A percentile compares a stretch with the other conserved stretches of the same genome.
phyloP scores from a whole-genome alignment of 1,284 basidiomycete genomes.

The Coriolopsis trogii region DNA sequence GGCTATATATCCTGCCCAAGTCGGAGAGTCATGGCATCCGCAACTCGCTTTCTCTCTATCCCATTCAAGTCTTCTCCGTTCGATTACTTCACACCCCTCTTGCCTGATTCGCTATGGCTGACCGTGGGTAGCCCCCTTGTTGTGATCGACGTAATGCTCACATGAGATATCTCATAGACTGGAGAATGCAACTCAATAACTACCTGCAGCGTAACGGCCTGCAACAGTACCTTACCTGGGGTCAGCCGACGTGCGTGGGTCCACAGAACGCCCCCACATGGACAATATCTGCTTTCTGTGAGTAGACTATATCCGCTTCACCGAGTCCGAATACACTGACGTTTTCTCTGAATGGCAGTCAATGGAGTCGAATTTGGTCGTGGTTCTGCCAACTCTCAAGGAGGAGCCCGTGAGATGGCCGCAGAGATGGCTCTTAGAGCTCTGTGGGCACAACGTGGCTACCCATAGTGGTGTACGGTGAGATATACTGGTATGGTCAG shows the following conservation, averaged over 20 bases:
- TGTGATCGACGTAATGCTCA: background rate
- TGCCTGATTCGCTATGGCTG: slow-evolving; percentile 11
- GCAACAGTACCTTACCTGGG: background rate
- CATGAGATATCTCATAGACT: slow-evolving; percentile 9
- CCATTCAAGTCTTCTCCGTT: background rate
- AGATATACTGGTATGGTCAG: background rate
- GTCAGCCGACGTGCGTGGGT: slow-evolving; percentile 1
- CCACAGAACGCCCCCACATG: slow-evolving; percentile 21
- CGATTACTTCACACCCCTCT: no score
- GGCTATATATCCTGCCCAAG: slow-evolving; percentile 11
- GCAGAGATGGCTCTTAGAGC: slow-evolving; percentile 16
- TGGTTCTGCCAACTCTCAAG: slow-evolving; percentile 6
- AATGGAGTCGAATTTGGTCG: slow-evolving; percentile 16
- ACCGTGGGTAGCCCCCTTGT: slow-evolving; percentile 7
- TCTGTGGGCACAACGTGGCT: slow-evolving; percentile 11
- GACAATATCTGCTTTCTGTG: slow-evolving; percentile 13
- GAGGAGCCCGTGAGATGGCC: slow-evolving; percentile 14
- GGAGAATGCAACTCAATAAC: slow-evolving; percentile 23
- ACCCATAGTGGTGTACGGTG: background rate
- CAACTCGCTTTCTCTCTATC: background rate
- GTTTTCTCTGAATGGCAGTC: slow-evolving; percentile 8
- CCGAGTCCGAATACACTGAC: background rate
- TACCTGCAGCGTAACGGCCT: slow-evolving; percentile 8
- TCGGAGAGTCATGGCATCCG: background rate
- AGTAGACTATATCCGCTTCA: background rate